Percentiles rank a stretch among this genome's conserved stretches.
phyloP scores from a whole-genome alignment of 1,139 yeast species.

The Pichia sp. region DNA sequence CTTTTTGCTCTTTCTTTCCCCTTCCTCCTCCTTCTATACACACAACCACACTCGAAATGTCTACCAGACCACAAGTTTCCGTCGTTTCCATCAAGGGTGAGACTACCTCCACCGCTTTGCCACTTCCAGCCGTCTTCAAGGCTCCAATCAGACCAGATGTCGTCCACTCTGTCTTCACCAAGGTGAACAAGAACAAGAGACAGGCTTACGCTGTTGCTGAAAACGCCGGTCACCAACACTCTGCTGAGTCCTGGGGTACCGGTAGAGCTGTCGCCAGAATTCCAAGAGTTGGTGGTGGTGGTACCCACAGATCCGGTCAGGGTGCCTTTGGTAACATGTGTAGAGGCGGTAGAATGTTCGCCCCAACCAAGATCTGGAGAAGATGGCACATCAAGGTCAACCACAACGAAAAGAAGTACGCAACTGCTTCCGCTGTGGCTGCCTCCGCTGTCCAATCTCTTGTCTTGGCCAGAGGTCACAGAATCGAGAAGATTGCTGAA shows the following conservation, averaged over 20 bases:
- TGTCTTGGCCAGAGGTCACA: conserved; percentile 99
- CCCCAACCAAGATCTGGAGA: conserved; percentile 99
- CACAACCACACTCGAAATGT: conserved; percentile 40
- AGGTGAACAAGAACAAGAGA: conserved; percentile 99
- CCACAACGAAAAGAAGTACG: conserved; percentile 99
- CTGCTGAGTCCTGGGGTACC: conserved; percentile 99
- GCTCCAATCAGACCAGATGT: conserved; percentile 99
- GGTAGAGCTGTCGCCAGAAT: conserved; percentile 99
- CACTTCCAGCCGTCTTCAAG: conserved; percentile 97
- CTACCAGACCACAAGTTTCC: conserved; percentile 91
- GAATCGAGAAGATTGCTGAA: conserved; percentile 97
- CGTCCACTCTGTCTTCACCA: conserved; percentile 97
- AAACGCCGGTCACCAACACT: conserved; percentile 99
- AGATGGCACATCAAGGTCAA: conserved; percentile 99
- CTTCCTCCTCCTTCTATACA: not conserved
- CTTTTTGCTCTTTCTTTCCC: not conserved
- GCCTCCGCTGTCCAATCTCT: conserved; percentile 98
- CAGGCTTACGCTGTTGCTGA: conserved; percentile 99
- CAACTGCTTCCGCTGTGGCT: conserved; percentile 99
- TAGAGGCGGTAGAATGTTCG: conserved; percentile 99
- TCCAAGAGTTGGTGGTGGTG: conserved; percentile 99
- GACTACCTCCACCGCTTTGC: conserved; percentile 76
- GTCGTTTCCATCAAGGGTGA: conserved; percentile 83
- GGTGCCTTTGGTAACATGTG: conserved; percentile 99
- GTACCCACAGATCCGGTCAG: conserved; percentile 99